Evolutionary conservation across 2,329 filamentous ascomycete species (phyloP).

Genomic region (Verticillium nubilum): DNA sequence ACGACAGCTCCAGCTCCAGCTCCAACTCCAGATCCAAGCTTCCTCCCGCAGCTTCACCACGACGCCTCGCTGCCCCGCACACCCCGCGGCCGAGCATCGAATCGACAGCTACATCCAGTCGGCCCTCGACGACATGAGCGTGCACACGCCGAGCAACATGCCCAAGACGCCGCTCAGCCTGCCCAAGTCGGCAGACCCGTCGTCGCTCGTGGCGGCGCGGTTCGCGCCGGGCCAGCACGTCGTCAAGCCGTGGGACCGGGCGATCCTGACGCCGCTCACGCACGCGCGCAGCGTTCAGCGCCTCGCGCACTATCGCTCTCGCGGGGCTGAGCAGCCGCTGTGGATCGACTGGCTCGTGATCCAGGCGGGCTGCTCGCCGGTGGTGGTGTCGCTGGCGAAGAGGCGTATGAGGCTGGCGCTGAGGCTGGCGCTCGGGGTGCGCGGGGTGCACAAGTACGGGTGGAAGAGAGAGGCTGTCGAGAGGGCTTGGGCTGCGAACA

Average conservation of each 20-base stretch:
- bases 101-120: not conserved
- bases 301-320: not conserved
- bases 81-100: not conserved
- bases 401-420: not conserved
- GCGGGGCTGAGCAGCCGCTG: not conserved
- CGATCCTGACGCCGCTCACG: not conserved
- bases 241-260: not conserved
- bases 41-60: not conserved
- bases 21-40: too few species aligned
- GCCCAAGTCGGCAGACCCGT: not conserved
- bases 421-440: not conserved
- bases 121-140: not conserved
- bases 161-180: not conserved
- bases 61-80: not conserved
- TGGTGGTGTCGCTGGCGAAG: not conserved
- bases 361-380: not conserved
- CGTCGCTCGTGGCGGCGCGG: not conserved
- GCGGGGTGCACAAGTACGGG: not conserved
- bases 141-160: not conserved
- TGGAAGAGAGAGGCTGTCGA: not conserved
- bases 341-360: not conserved
- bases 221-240: not conserved
- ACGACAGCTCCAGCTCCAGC: not conserved
- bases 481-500: not conserved
- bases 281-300: not conserved